Evolutionary conservation across 2,329 filamentous ascomycete species (phyloP), one percentile per base, ranked within the genome.

Genomic region (Fusarium longipes): DNA sequence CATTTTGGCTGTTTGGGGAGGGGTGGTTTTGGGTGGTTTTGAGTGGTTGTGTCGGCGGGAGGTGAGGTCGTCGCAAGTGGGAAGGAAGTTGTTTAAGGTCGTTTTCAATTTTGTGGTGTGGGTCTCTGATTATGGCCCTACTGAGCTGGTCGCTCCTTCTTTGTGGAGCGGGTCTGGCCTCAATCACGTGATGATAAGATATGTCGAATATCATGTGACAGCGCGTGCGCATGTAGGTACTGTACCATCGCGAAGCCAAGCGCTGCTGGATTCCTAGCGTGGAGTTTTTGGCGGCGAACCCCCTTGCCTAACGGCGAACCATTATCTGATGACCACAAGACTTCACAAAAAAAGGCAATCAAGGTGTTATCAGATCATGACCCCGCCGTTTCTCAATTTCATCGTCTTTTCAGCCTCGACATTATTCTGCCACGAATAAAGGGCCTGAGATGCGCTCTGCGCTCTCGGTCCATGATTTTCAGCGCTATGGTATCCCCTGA

Each of bases 1-100:
- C 96, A 98, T 99, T 85, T 88, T 94, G 80, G 79, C 83, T 79
- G 77, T 70, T 71, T 71, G 55, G 54, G 50, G 63, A 70, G 68
- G 68, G 65, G 58, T 69, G 64, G 64, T 74, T 73, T 51, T 71
- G 67, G 65, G 70, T 73, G 71, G 63, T 70, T 74, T 63, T 74
- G 64, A 70, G 73, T 70, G 67, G 63, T 70, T 68, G 68, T 70
- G 71, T 73, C 68, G 74, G 68, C 74, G 72, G 63, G 66, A 66
- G 68, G 65, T 73, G 67, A 74, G 65, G 71, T 74, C 70, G 72
- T 73, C 73, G 71, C 74, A 65, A 72, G 55, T 58, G 52, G 52
- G 62, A 58, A 64, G 32, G 39, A 55, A 56, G 54, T 30, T n/a
- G 52, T 43, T 63, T 50, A 56, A 63, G 51, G 38, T 63, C 30